Percentiles rank a stretch among this genome's conserved stretches.
Conservation (phyloP, 139 green algal species). For the Mesotaenium endlicherianum region DNA sequence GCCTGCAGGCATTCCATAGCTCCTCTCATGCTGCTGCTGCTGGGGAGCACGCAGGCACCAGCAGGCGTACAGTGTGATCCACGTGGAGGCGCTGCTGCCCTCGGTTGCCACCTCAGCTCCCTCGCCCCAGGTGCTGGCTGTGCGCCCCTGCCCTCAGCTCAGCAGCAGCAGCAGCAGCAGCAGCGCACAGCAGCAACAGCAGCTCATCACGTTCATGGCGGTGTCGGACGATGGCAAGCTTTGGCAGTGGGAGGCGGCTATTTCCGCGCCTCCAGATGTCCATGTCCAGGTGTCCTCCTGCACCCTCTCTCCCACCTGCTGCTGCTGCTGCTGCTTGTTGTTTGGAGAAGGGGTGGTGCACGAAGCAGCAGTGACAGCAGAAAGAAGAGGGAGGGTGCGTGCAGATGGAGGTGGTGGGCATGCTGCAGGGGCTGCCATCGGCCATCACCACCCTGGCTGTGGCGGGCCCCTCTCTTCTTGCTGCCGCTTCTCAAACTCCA, state of each 20-base stretch:
- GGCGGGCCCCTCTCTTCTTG: constrained; percentile 12
- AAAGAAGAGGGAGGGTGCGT: no score
- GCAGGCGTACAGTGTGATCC: constrained; percentile 28
- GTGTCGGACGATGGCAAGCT: constrained; percentile 44
- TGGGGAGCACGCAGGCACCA: constrained; percentile 9
- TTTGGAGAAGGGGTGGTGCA: no score
- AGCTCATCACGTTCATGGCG: constrained; percentile 17
- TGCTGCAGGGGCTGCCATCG: constrained; percentile 38
- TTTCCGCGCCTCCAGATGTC: neutral
- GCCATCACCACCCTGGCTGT: constrained; percentile 40
- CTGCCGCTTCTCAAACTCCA: no score
- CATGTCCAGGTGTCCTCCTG: no score
- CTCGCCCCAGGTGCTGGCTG: neutral
- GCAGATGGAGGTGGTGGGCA: constrained; percentile 32
- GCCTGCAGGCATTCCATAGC: no score
- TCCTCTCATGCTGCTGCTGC: no score
- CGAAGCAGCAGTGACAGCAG: no score
- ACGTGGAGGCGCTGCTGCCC: constrained; percentile 28
- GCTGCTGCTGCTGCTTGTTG: no score
- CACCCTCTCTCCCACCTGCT: no score
- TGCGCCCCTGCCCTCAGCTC: constrained; percentile 5
- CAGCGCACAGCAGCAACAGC: neutral
- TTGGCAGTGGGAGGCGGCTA: constrained; percentile 33
- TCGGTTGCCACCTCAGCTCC: neutral
- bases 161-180: constrained; percentile 1